A percentile compares a stretch with the other conserved stretches of the same genome.
These are phyloP conservation scores for Saturnispora mendoncae DNA, from an alignment of 805 yeast genomes.

Conservation along the genomic window DNA sequence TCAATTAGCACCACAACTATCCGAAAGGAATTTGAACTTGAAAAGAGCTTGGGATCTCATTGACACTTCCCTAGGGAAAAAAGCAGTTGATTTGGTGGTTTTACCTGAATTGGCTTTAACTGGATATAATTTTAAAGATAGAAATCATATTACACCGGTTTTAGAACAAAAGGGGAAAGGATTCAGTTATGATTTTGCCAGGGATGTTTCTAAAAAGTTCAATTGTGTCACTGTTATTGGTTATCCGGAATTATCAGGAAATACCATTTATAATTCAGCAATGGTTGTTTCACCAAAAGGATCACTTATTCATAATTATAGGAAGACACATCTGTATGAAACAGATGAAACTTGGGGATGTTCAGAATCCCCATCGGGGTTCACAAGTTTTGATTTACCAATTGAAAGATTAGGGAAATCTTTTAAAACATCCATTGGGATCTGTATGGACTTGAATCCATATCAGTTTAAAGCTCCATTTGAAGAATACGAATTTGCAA, in stretches of 20 bases:
- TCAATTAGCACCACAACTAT: constrained; percentile 60
- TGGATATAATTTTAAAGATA: constrained; percentile 61
- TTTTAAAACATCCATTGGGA: constrained; percentile 57
- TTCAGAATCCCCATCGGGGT: constrained; percentile 54
- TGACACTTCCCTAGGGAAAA: constrained; percentile 20
- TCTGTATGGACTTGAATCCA: constrained; percentile 92
- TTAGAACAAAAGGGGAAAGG: constrained; percentile 36
- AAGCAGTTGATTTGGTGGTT: constrained; percentile 54
- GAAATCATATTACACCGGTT: constrained; percentile 44
- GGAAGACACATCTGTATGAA: constrained; percentile 68
- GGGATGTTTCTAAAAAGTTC: constrained; percentile 37
- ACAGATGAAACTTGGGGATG: constrained; percentile 82
- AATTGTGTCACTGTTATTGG: constrained; percentile 69
- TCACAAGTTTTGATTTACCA: constrained; percentile 40
- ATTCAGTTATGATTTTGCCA: constrained; percentile 48
- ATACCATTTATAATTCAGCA: constrained; percentile 61
- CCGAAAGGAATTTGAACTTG: constrained; percentile 47
- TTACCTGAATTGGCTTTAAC: constrained; percentile 81
- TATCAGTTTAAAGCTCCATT: constrained; percentile 78
- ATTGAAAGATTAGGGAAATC: constrained; percentile 21
- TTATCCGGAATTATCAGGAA: constrained; percentile 55
- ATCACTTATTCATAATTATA: constrained; percentile 49
- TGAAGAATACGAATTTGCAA: constrained; percentile 60
- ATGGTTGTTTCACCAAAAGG: constrained; percentile 56
- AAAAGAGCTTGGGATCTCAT: constrained; percentile 37